A percentile compares a stretch with the other conserved stretches of the same genome.
These are phyloP conservation scores for Paratinospora sagittata DNA, from an alignment of 164 flowering plant genomes.

Conservation along the genomic window DNA sequence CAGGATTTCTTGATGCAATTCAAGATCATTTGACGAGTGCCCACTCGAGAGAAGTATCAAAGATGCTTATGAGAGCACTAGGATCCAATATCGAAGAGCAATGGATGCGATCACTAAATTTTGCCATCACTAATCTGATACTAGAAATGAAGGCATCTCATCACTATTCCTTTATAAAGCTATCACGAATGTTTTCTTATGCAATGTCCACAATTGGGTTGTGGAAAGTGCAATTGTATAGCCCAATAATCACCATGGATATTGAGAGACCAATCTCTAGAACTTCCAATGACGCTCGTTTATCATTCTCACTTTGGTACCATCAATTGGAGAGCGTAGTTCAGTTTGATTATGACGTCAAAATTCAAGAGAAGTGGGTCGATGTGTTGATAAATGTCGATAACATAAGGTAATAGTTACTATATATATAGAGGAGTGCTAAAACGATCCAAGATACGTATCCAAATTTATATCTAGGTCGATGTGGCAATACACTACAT, in stretches of 20 bases:
- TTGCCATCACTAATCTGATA: slow-evolving; percentile 81
- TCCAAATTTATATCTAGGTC: too few relatives aligned
- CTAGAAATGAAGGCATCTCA: slow-evolving; percentile 36
- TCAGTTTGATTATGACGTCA: slow-evolving; percentile 54
- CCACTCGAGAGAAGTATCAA: slow-evolving; percentile 38
- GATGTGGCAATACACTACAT: too few relatives aligned
- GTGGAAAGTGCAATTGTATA: slow-evolving; percentile 85
- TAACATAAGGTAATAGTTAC: slow-evolving; percentile 59
- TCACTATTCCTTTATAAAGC: slow-evolving; percentile 27
- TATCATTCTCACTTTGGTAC: slow-evolving; percentile 58
- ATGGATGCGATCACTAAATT: slow-evolving; percentile 84
- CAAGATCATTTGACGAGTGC: slow-evolving; percentile 37
- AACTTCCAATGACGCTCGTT: slow-evolving; percentile 32
- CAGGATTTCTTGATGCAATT: slow-evolving; percentile 34
- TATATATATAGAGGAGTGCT: too few relatives aligned
- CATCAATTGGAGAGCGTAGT: slow-evolving; percentile 85
- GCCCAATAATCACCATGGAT: slow-evolving; percentile 77
- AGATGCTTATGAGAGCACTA: slow-evolving; percentile 57
- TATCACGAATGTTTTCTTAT: slow-evolving; percentile 62
- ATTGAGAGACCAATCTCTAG: slow-evolving; percentile 34
- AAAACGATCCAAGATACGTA: too few relatives aligned
- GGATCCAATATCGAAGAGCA: slow-evolving; percentile 78
- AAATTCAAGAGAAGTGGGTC: slow-evolving; percentile 47
- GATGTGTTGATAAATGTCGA: slow-evolving; percentile 55
- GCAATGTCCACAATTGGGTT: slow-evolving; percentile 51